phyloP scores from a whole-genome alignment of 2,329 filamentous ascomycete species.

The Pseudocercospora musae region DNA sequence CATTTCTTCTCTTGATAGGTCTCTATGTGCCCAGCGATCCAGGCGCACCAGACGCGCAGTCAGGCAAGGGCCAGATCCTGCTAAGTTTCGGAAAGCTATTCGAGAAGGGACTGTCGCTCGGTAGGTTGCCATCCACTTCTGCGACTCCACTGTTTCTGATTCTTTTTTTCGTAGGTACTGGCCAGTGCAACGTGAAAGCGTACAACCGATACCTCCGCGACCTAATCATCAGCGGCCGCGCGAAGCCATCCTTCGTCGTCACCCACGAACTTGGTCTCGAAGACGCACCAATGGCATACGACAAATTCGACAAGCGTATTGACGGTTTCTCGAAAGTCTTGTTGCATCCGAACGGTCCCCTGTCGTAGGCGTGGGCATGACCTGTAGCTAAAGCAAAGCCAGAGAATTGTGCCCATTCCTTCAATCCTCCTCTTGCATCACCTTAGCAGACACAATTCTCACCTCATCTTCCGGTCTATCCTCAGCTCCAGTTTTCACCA shows the following conservation, averaged over 20 bases:
- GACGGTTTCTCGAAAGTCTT: conserved; percentile 67
- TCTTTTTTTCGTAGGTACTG: conserved; percentile 40
- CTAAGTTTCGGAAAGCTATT: conserved; percentile 66
- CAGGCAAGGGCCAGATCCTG: conserved; percentile 61
- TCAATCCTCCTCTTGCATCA: conserved; percentile 64
- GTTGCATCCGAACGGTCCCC: conserved; percentile 61
- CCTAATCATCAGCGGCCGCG: conserved; percentile 61
- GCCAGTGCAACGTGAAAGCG: conserved; percentile 66
- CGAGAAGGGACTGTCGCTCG: conserved; percentile 62
- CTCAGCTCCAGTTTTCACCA: conserved; percentile 77
- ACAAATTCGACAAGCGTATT: conserved; percentile 52
- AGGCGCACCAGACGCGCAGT: conserved; percentile 59
- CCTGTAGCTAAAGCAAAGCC: background rate
- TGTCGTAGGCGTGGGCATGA: conserved; percentile 16
- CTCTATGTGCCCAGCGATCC: conserved; percentile 52
- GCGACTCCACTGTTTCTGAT: background rate
- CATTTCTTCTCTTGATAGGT: conserved; percentile 14
- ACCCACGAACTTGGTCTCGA: conserved; percentile 63
- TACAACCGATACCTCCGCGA: conserved; percentile 66
- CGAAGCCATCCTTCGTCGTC: conserved; percentile 65
- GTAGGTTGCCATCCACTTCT: conserved; percentile 38
- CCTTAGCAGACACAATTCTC: conserved; percentile 69
- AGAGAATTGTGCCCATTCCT: background rate
- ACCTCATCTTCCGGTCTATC: conserved; percentile 81
- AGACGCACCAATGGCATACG: conserved; percentile 47